A percentile compares a stretch with the other conserved stretches of the same genome.
These are phyloP conservation scores for Talaromyces albobiverticillius DNA, from an alignment of 2,329 filamentous ascomycete genomes.

Conservation along the genomic window DNA sequence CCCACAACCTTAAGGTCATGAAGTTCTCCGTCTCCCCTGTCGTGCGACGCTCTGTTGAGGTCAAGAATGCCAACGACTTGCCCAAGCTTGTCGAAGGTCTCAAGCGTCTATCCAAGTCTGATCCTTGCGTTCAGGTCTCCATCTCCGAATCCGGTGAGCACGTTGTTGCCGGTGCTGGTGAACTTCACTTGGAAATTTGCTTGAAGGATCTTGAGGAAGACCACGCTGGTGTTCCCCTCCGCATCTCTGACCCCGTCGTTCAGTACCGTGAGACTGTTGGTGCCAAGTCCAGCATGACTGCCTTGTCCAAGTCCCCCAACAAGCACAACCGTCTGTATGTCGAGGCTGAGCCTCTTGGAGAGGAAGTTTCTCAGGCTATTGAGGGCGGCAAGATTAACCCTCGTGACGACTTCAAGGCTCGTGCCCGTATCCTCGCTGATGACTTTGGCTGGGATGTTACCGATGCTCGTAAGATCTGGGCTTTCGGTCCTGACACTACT, in stretches of 20 bases:
- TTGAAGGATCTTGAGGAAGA: conserved; percentile 99
- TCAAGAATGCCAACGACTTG: conserved; percentile 99
- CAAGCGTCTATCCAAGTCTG: conserved; percentile 99
- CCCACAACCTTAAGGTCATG: conserved; percentile 99
- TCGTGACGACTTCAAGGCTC: conserved; percentile 98
- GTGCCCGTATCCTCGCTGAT: conserved; percentile 92
- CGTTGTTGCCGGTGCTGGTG: conserved; percentile 97
- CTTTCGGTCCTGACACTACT: conserved; percentile 95
- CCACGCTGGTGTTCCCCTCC: conserved; percentile 97
- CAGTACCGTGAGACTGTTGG: conserved; percentile 96
- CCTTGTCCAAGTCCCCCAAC: conserved; percentile 99
- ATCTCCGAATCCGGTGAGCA: conserved; percentile 95
- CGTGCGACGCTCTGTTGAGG: conserved; percentile 96
- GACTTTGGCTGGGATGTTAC: conserved; percentile 99
- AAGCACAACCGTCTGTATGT: conserved; percentile 99
- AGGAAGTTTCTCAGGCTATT: conserved; percentile 89
- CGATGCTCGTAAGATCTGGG: conserved; percentile 99
- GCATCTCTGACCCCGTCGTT: conserved; percentile 96
- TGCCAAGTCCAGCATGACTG: conserved; percentile 83
- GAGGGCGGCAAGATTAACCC: conserved; percentile 88
- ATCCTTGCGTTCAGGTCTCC: conserved; percentile 91
- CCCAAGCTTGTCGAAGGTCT: conserved; percentile 99
- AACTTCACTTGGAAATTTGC: conserved; percentile 99
- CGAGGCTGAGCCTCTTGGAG: conserved; percentile 81
- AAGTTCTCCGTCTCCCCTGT: conserved; percentile 99